Base-by-base conservation (phyloP, 345 rosid species). In the Eucalyptus cladocalyx region DNA sequence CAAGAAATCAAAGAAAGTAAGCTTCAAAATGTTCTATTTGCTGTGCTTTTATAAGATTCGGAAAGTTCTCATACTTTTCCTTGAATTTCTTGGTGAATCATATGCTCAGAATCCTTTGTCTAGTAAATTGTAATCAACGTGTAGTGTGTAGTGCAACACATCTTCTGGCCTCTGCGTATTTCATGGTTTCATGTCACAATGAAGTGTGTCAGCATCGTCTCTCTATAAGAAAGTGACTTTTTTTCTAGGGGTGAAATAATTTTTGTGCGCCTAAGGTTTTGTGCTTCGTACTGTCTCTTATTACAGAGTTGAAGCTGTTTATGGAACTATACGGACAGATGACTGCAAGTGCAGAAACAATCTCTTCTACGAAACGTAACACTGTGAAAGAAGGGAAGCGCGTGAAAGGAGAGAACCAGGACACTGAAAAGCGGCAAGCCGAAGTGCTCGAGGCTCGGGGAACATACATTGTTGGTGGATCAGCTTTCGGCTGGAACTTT, bases 401-500 rank as follows among this genome's bases (percentile, higher is more conserved):
- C 49, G 67, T 88, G 95, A 95, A 86, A 92, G 91, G 87, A 91
- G 92, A 67, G 62, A 88, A 49, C 50, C 90, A 88, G 89, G 90
- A 88, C 67, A 92, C 88, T 56, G 83, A 40, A 37, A 72, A 72
- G 83, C 89, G 53, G 76, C 91, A 37, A 72, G 87, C 89, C 12
- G 45, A 72, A 1, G 83, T 19, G 9, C 28, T 37, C 45, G 83
- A 72, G 83, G 42, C 83, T 72, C 26, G 28, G 5, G 91, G 90
- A 45, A 87, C 93, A 9, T 80, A 88, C n/a, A 91, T 95, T 58
- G 93, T 95, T n/a, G 99, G 99, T 34, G 97, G 98, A 24, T 97
- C 98, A 1, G 96, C 96, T 47, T 96, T 96, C 89, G 99, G 98
- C 72, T 98, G 99, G 99, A 96, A 98, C 87, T 97, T 96, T 88